Evolutionary conservation across 495 filamentous ascomycete species (phyloP).

Genomic region (Aspergillus taichungensis): DNA sequence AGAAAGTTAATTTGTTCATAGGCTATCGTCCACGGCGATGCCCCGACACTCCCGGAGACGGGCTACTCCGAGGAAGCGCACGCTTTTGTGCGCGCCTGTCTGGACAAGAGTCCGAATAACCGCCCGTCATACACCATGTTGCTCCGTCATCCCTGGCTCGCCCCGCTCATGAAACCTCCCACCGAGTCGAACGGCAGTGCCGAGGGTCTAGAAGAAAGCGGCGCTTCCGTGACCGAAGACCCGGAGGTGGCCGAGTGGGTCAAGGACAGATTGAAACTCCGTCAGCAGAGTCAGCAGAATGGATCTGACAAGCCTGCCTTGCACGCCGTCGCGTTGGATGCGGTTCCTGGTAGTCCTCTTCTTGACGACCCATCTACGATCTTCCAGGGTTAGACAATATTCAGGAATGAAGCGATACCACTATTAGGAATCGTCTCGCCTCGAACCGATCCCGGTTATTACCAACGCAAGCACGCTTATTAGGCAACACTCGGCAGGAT

Average conservation of each 20-base stretch:
- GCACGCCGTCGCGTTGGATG: constrained; percentile 67
- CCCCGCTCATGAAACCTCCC: constrained; percentile 69
- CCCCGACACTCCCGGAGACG: constrained; percentile 71
- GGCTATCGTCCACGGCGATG: constrained; percentile 96
- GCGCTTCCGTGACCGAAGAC: constrained; percentile 49
- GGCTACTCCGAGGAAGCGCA: constrained; percentile 72
- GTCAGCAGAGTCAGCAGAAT: constrained; percentile 41
- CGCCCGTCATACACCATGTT: constrained; percentile 87
- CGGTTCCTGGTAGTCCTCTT: constrained; percentile 34
- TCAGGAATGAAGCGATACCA: too few species aligned
- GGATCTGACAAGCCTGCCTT: constrained; percentile 57
- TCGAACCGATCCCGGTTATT: too few species aligned
- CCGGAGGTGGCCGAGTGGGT: constrained; percentile 84
- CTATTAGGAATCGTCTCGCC: too few species aligned
- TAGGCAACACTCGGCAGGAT: too few species aligned
- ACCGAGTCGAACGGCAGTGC: constrained; percentile 72
- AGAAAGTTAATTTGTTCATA: constrained; percentile 27
- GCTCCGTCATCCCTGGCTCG: constrained; percentile 81
- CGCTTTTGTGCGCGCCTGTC: constrained; percentile 80
- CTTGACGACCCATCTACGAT: constrained; percentile 18
- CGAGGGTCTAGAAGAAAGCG: constrained; percentile 28
- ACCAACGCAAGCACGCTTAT: too few species aligned
- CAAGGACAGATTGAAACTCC: constrained; percentile 54
- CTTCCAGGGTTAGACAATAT: neutral
- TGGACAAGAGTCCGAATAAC: constrained; percentile 86